Percentiles rank a stretch among this genome's conserved stretches.
These are phyloP conservation scores for Umbelopsis isabellina DNA, from an alignment of 192 early-diverging fungal species.

Conservation along the genomic window DNA sequence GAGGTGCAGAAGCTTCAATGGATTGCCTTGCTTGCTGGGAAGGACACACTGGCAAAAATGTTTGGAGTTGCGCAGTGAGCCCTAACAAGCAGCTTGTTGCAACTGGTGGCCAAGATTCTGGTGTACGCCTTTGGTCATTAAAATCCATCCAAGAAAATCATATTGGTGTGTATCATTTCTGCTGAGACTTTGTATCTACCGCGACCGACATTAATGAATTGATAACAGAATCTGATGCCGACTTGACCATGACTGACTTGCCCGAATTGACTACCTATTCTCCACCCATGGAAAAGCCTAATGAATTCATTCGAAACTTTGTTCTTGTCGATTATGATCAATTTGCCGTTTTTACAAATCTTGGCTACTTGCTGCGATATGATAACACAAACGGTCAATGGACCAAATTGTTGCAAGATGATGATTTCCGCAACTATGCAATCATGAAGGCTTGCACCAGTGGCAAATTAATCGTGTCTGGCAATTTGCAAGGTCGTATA, in stretches of 20 bases:
- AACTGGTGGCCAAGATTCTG: conserved; percentile 83
- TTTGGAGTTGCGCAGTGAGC: conserved; percentile 78
- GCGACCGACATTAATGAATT: too few relatives aligned
- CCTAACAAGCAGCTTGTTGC: conserved; percentile 55
- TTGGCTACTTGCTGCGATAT: conserved; percentile 49
- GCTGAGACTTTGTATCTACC: too few relatives aligned
- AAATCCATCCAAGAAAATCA: conserved; percentile 53
- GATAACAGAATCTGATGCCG: conserved; percentile 33
- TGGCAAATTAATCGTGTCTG: conserved; percentile 55
- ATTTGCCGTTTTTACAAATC: conserved; percentile 45
- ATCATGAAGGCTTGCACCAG: conserved; percentile 55
- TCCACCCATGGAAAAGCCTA: not conserved
- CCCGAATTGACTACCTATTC: conserved; percentile 31
- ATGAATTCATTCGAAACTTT: conserved; percentile 57
- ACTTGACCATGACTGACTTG: conserved; percentile 24
- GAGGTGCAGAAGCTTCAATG: conserved; percentile 27
- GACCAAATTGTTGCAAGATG: conserved; percentile 37
- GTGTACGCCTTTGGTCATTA: conserved; percentile 74
- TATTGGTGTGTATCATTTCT: conserved; percentile 46
- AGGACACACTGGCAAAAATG: conserved; percentile 79
- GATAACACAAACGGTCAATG: conserved; percentile 28
- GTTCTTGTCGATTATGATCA: conserved; percentile 35
- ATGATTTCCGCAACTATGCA: conserved; percentile 53
- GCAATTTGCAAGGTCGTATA: conserved; percentile 58
- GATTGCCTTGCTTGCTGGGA: conserved; percentile 75